Percentiles rank a stretch among this genome's conserved stretches.
phyloP scores from a whole-genome alignment of 2,329 filamentous ascomycete species.

The Colletotrichum cuscutae region DNA sequence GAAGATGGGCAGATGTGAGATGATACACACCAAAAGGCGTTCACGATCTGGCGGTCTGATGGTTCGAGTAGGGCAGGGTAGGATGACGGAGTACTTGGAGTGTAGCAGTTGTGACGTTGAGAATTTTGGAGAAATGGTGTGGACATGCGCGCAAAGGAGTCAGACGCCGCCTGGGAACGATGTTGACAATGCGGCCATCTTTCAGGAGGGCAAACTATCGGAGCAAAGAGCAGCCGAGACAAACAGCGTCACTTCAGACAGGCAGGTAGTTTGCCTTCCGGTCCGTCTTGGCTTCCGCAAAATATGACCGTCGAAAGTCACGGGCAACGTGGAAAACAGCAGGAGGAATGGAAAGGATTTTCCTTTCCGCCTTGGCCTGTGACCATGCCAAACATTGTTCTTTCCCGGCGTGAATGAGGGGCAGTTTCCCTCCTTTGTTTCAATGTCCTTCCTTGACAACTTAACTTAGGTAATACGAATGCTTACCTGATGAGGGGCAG shows the following conservation, averaged over 20 bases:
- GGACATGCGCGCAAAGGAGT: not conserved
- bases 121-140: not conserved
- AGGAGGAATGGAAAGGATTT: not conserved
- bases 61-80: not conserved
- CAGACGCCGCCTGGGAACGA: not conserved
- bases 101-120: not conserved
- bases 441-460: no score
- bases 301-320: not conserved
- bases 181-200: not conserved
- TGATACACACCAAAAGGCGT: conserved; percentile 6
- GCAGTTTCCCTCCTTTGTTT: not conserved
- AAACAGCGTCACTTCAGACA: not conserved
- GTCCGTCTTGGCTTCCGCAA: conserved; percentile 18
- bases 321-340: not conserved
- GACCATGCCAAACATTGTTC: not conserved
- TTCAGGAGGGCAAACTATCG: not conserved
- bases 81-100: not conserved
- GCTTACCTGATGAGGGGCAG: not conserved
- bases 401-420: not conserved
- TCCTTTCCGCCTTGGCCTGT: not conserved
- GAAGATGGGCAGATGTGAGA: not conserved
- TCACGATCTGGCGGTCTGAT: conserved; percentile 2
- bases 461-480: not conserved
- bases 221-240: not conserved
- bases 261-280: not conserved